Base-by-base conservation (phyloP, 208 protist species). In the Acanthamoeba healyi region DNA sequence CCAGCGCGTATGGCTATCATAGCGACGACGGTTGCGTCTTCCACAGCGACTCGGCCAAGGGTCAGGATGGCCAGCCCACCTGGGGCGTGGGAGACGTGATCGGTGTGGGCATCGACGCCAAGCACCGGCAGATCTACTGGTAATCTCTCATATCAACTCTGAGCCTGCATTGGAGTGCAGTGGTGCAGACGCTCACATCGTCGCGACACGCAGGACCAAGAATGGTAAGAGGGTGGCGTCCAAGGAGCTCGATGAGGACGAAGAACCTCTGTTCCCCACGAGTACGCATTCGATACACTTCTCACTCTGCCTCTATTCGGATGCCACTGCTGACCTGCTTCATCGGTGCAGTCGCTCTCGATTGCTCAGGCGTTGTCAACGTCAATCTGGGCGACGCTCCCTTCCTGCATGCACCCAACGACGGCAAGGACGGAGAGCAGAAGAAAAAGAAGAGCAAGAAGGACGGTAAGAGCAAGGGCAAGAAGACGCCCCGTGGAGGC, bases 1-100 rank as follows among this genome's bases (percentile, higher is more conserved):
- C 15, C 38, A 92, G 86, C 38, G 46, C 67, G 7, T 94, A 94
- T 22, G 89, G 89, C 34, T 94, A 94, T 19, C 89, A 94, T 67
- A 94, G 89, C 67, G 89, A 94, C 36, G 89, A 94, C 46, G 89
- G 67, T 1, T 67, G 32, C 29, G 81, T 94, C 40, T 94, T 70
- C 56, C 61, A 94, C 32, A 44, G 32, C 72, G 38, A 63, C 44
- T 19, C 32, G 26, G 44, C 7, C 42, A 46, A 94, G 34, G 89
- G 89, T 10, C 49, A 46, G 56, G 19, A 34, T 9, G 56, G 89
- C 67, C 67, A 84, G 14, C 89, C 89, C 49, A 94, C 42, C 15
- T 94, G 89, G 89, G 72, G 67, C 24, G 56, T 82, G 9, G 89
- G 89, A 7, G 89, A 94, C 40, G 26, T 82, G 24, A 74, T 94